A percentile compares a stretch with the other conserved stretches of the same genome.
phyloP scores from a whole-genome alignment of 768 basidiomycete genomes.

The Floccularia luteovirens region DNA sequence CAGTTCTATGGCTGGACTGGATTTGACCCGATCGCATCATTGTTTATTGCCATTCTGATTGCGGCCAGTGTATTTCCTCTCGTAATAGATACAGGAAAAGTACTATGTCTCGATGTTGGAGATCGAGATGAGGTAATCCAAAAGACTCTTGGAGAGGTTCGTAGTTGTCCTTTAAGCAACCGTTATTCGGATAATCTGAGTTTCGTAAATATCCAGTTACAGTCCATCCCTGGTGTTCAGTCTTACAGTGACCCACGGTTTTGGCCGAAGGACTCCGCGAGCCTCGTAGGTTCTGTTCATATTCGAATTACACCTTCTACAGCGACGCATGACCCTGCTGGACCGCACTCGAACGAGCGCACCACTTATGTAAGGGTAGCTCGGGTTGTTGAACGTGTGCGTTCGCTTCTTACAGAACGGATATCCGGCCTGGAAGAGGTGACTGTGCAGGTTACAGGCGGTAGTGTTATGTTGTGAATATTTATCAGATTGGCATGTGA shows the following conservation, averaged over 20 bases:
- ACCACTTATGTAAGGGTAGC: constrained; percentile 58
- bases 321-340: constrained; percentile 46
- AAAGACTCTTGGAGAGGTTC: constrained; percentile 56
- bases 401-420: constrained; percentile 57
- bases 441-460: constrained; percentile 86
- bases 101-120: constrained; percentile 84
- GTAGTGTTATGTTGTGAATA: too few relatives aligned
- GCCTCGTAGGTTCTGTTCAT: constrained; percentile 86
- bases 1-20: constrained; percentile 98
- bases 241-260: constrained; percentile 81
- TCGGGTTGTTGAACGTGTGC: constrained; percentile 69
- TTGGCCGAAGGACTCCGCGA: constrained; percentile 91
- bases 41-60: constrained; percentile 94
- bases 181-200: background rate
- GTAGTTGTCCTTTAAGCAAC: constrained; percentile 10
- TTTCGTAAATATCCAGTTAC: constrained; percentile 42
- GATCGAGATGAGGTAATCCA: constrained; percentile 47
- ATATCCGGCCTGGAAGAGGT: constrained; percentile 85
- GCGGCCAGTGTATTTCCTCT: constrained; percentile 94
- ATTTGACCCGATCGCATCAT: constrained; percentile 95
- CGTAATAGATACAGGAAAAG: constrained; percentile 86
- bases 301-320: constrained; percentile 72
- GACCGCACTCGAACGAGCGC: constrained; percentile 38
- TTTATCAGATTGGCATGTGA: too few relatives aligned
- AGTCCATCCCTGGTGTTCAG: constrained; percentile 68